Percentiles rank a stretch among this genome's conserved stretches.
These are phyloP conservation scores for Wickerhamomyces hampshirensis DNA, from an alignment of 805 yeast species.

Conservation along the genomic window DNA sequence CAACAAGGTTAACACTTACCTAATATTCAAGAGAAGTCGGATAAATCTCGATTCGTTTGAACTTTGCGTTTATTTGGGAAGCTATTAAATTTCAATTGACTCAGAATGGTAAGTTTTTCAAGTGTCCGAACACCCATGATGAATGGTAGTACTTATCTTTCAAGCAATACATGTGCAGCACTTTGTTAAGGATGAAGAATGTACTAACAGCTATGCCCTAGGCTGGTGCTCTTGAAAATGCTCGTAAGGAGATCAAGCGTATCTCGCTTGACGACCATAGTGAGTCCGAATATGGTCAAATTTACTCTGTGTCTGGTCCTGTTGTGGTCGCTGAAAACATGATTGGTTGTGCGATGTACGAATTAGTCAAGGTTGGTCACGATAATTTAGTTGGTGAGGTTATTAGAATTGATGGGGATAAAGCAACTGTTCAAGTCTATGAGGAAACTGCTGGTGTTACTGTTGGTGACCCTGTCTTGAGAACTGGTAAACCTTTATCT, in stretches of 20 bases:
- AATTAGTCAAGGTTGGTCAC: slow-evolving; percentile 96
- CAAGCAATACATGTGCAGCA: no score
- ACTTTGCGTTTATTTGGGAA: neutral
- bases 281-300: slow-evolving; percentile 81
- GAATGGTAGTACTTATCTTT: no score
- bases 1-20: no score
- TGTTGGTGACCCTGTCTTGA: slow-evolving; percentile 96
- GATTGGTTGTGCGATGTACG: slow-evolving; percentile 99
- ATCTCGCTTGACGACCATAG: slow-evolving; percentile 69
- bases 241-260: slow-evolving; percentile 88
- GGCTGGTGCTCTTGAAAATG: slow-evolving; percentile 98
- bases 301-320: slow-evolving; percentile 96
- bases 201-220: slow-evolving; percentile 4
- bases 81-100: neutral
- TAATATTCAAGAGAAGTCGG: no score
- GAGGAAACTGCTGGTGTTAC: slow-evolving; percentile 99
- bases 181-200: no score
- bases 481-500: slow-evolving; percentile 98
- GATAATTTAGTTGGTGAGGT: slow-evolving; percentile 97
- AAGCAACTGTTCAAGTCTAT: slow-evolving; percentile 97
- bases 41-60: neutral
- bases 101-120: slow-evolving; percentile 1
- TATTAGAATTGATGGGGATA: slow-evolving; percentile 92
- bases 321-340: slow-evolving; percentile 96
- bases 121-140: no score